Evolutionary conservation across 2,329 filamentous ascomycete species (phyloP).

Genomic region (Colletotrichum sp.): DNA sequence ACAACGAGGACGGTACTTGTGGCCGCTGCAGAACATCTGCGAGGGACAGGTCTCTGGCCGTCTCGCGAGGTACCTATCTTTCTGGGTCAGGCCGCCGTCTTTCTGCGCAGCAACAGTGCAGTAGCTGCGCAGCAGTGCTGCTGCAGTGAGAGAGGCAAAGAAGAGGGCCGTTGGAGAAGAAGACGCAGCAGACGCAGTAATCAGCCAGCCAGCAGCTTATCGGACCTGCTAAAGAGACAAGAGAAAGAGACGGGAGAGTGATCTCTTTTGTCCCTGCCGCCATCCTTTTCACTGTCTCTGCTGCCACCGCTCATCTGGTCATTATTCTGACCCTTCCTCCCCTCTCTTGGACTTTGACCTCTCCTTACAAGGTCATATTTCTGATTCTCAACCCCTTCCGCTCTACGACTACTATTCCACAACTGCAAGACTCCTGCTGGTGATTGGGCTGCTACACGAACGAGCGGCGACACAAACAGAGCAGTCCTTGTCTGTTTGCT

Average conservation of each 20-base stretch:
- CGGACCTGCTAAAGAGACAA: background rate
- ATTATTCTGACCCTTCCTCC: background rate
- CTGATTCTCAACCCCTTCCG: background rate
- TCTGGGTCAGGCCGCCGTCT: background rate
- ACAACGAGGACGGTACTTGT: background rate
- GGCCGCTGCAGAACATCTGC: background rate
- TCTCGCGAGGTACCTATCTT: background rate
- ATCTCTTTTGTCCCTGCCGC: background rate
- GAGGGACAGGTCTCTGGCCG: background rate
- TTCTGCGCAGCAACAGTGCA: background rate
- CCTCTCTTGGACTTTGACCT: background rate
- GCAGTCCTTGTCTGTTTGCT: background rate
- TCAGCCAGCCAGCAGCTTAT: background rate
- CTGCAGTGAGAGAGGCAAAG: background rate
- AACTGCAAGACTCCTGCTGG: background rate
- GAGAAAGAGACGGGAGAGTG: background rate
- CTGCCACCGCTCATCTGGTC: background rate
- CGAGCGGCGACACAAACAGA: background rate
- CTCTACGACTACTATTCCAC: background rate
- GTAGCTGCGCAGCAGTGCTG: background rate
- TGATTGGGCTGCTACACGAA: background rate
- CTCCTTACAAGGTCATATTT: background rate
- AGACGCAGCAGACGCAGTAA: background rate
- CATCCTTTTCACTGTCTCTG: background rate
- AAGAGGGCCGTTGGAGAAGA: background rate